Percentiles rank a stretch among this genome's conserved stretches.
Evolutionary conservation across 495 filamentous ascomycete species (phyloP).

Genomic region (Penicillium malachiteum): DNA sequence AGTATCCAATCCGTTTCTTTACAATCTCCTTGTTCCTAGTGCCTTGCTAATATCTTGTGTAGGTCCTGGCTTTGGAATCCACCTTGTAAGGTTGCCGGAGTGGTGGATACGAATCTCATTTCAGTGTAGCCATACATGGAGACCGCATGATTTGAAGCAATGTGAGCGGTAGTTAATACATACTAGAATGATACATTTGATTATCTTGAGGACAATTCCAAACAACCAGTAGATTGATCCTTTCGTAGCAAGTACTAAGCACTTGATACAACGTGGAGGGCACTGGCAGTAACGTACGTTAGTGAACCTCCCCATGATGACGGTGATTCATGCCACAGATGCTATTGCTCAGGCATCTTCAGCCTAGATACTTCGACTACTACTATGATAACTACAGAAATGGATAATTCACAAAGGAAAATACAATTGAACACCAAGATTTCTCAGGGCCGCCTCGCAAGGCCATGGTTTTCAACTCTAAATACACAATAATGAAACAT

Average conservation of each 20-base stretch:
- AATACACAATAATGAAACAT: slow-evolving; percentile 54
- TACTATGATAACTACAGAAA: background rate
- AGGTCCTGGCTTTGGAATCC: slow-evolving; percentile 55
- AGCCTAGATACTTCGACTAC: background rate
- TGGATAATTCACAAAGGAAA: slow-evolving; percentile 30
- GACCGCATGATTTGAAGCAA: background rate
- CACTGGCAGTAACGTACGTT: too few species aligned
- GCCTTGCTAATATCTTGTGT: slow-evolving; percentile 1
- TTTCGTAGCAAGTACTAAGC: too few species aligned
- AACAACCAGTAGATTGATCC: too few species aligned
- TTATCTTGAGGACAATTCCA: too few species aligned
- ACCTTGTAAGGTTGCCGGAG: slow-evolving; percentile 34
- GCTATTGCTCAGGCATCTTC: background rate
- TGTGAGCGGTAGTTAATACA: background rate
- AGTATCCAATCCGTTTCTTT: slow-evolving; percentile 41
- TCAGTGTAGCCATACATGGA: background rate
- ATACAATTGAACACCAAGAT: slow-evolving; percentile 37
- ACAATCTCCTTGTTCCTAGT: background rate
- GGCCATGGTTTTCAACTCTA: slow-evolving; percentile 43
- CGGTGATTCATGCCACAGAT: too few species aligned
- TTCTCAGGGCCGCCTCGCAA: slow-evolving; percentile 22
- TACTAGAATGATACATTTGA: slow-evolving; percentile 1
- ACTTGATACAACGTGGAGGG: too few species aligned
- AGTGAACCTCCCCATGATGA: too few species aligned
- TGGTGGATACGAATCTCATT: background rate